A percentile compares a stretch with the other conserved stretches of the same genome.
Evolutionary conservation across 257 asterid genomes (phyloP).

Genomic region (Voacanga thouarsii): DNA sequence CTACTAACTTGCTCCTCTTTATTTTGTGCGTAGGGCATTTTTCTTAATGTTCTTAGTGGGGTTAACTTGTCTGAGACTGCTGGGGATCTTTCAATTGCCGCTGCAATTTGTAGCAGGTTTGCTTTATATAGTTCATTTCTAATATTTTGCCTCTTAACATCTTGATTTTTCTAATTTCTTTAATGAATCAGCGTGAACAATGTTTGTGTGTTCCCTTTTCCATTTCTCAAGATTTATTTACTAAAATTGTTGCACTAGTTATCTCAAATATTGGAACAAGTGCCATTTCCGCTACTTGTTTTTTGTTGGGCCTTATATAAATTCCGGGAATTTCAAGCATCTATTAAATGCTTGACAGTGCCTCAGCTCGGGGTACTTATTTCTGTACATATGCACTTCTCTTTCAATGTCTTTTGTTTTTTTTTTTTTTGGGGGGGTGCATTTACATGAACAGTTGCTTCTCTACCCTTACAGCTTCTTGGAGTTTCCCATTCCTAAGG

Average conservation of each 20-base stretch:
- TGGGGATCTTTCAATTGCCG: constrained; percentile 93
- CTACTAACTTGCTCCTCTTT: constrained; percentile 20
- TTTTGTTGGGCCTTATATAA: not conserved
- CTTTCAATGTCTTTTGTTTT: too few species aligned
- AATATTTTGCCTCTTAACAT: not conserved
- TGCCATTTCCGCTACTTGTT: not conserved
- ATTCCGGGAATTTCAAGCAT: not conserved
- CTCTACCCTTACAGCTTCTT: constrained; percentile 57
- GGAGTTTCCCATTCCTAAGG: constrained; percentile 85
- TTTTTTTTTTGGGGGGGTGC: too few species aligned
- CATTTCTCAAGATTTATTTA: not conserved
- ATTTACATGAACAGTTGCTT: not conserved
- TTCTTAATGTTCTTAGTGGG: constrained; percentile 76
- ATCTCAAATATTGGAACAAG: not conserved
- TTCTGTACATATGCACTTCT: too few species aligned
- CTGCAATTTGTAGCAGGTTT: constrained; percentile 98
- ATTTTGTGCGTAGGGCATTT: constrained; percentile 55
- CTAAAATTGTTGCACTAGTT: not conserved
- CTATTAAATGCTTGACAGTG: not conserved
- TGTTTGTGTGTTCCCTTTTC: not conserved
- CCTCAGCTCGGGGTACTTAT: not conserved
- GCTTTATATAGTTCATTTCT: constrained; percentile 9
- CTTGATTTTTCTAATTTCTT: not conserved
- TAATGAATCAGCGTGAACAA: not conserved
- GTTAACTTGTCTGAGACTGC: constrained; percentile 71